Evolutionary conservation across 768 basidiomycete genomes (phyloP).

Genomic region (Tulasnella sp.): DNA sequence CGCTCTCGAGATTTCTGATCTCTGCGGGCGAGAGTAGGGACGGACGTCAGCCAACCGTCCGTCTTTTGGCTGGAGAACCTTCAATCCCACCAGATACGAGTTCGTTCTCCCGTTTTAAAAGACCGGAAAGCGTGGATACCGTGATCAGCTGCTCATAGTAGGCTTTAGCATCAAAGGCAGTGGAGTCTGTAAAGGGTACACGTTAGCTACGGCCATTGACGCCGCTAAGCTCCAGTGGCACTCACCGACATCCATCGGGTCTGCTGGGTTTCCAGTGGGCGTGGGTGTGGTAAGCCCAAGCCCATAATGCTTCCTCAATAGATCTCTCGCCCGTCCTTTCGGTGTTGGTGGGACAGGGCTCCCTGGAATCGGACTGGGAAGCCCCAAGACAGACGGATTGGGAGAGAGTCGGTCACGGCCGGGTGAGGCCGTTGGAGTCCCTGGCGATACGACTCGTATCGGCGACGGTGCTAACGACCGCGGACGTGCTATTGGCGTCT

Average conservation of each 20-base stretch:
- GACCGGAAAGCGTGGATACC: constrained; percentile 59
- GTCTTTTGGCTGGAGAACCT: constrained; percentile 15
- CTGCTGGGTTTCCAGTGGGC: constrained; percentile 50
- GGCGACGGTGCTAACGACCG: neutral
- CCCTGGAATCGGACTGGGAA: neutral
- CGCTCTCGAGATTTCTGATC: constrained; percentile 78
- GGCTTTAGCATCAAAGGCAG: constrained; percentile 70
- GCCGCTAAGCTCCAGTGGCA: neutral
- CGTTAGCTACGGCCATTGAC: neutral
- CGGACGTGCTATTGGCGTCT: neutral
- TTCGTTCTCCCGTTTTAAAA: constrained; percentile 78
- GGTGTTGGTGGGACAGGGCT: neutral
- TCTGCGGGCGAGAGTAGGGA: constrained; percentile 39
- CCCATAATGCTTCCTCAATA: constrained; percentile 82
- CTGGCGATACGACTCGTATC: neutral
- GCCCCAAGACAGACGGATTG: neutral
- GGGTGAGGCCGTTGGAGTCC: neutral
- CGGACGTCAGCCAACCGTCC: neutral
- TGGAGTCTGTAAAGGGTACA: constrained; percentile 48
- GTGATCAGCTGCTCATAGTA: constrained; percentile 86
- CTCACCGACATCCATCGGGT: constrained; percentile 67
- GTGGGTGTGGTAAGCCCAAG: constrained; percentile 66
- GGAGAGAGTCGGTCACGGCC: constrained; percentile 1
- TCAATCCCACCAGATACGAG: constrained; percentile 52
- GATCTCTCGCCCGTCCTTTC: constrained; percentile 47